Conservation (phyloP, 768 basidiomycete genomes). For the Rhodotorula babjevae region DNA sequence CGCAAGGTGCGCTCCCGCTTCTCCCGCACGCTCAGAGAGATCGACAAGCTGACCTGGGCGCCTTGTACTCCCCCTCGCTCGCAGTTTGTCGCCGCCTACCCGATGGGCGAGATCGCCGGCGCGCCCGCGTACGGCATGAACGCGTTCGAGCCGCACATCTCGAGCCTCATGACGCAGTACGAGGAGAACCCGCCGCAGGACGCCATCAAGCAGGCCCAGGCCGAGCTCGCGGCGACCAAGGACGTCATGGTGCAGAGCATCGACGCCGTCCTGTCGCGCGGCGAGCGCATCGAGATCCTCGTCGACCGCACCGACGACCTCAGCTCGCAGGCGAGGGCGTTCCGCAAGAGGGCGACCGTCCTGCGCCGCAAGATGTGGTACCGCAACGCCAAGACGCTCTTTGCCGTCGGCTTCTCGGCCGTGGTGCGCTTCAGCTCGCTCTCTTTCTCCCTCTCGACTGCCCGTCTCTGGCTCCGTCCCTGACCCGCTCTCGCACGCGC, state of each 20-base stretch:
- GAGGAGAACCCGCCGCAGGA: constrained; percentile 79
- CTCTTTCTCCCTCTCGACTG: constrained; percentile 46
- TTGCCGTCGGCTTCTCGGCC: constrained; percentile 46
- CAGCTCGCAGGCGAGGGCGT: constrained; percentile 88
- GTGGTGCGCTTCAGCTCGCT: constrained; percentile 45
- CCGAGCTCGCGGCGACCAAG: constrained; percentile 65
- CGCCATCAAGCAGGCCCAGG: constrained; percentile 82
- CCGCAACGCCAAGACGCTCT: constrained; percentile 49
- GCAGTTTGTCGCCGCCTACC: constrained; percentile 47
- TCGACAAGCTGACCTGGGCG: not conserved
- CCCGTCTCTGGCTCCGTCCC: no score
- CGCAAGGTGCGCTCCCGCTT: constrained; percentile 46
- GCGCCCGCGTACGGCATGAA: constrained; percentile 47
- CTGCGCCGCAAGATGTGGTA: constrained; percentile 50
- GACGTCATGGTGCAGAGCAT: constrained; percentile 69
- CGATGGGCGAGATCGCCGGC: constrained; percentile 46
- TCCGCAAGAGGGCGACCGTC: constrained; percentile 49
- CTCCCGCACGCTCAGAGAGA: not conserved
- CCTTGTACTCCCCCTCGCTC: no score
- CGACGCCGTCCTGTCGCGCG: constrained; percentile 68
- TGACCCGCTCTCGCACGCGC: not conserved
- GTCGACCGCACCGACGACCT: constrained; percentile 89
- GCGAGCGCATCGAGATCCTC: constrained; percentile 89
- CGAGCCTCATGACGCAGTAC: constrained; percentile 55
- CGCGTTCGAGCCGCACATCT: constrained; percentile 48